These are phyloP conservation scores for Barnettozyma hawaiiensis DNA, from an alignment of 1,139 yeast species.

Conservation along the genomic window DNA sequence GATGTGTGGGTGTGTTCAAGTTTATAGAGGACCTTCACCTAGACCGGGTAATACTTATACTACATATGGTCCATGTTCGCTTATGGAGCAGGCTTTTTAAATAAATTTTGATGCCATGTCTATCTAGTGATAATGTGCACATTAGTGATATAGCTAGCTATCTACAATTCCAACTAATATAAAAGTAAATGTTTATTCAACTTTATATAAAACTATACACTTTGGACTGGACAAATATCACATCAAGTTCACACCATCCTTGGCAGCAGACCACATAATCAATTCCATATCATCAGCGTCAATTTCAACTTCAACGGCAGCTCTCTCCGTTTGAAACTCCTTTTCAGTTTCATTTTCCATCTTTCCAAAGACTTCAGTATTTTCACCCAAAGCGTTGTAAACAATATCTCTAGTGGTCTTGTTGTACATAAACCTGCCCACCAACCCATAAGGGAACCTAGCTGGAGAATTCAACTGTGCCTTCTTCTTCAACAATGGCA, in stretches of 20 bases:
- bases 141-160: too few relatives aligned
- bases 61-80: too few relatives aligned
- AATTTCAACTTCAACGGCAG: neutral
- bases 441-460: conserved; percentile 3
- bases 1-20: too few relatives aligned
- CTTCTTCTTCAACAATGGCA: conserved; percentile 1
- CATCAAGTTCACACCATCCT: conserved; percentile 7
- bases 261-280: conserved; percentile 7
- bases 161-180: too few relatives aligned
- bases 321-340: neutral
- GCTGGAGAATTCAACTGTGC: conserved; percentile 3
- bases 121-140: too few relatives aligned
- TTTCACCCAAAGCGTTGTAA: conserved; percentile 3
- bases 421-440: conserved; percentile 11
- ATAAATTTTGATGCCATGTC: too few relatives aligned
- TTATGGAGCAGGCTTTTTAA: too few relatives aligned
- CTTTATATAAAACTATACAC: neutral
- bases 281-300: conserved; percentile 4
- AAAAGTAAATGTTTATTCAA: too few relatives aligned
- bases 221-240: neutral
- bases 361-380: neutral
- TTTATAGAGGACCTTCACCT: too few relatives aligned
- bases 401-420: conserved; percentile 30
- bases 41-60: too few relatives aligned
- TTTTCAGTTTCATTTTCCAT: neutral